These are phyloP conservation scores for Aristolochia fimbriata DNA, from an alignment of 164 flowering plant genomes.

Conservation along the genomic window DNA sequence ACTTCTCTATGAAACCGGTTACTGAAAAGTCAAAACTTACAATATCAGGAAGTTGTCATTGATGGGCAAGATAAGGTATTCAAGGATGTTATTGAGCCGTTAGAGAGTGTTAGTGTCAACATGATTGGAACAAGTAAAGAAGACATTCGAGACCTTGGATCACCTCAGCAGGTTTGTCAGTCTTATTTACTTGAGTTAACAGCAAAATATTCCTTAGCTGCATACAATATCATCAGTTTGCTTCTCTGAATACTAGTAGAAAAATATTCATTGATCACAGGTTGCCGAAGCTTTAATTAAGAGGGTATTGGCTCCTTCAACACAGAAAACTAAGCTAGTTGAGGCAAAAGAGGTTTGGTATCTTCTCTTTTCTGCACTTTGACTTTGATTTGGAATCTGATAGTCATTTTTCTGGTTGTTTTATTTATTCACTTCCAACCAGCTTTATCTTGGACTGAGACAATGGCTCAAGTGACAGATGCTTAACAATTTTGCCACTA, in stretches of 20 bases:
- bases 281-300: constrained; percentile 71
- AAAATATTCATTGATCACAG: constrained; percentile 23
- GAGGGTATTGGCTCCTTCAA: constrained; percentile 74
- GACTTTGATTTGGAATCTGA: not conserved
- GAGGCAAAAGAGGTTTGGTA: constrained; percentile 65
- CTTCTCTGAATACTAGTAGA: too few species aligned
- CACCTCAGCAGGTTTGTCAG: constrained; percentile 63
- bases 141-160: constrained; percentile 70
- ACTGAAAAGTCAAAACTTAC: not conserved
- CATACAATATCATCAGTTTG: not conserved
- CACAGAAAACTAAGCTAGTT: constrained; percentile 75
- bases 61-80: constrained; percentile 91
- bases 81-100: constrained; percentile 93
- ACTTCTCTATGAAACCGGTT: too few species aligned
- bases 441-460: too few species aligned
- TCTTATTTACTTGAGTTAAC: not conserved
- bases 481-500: too few species aligned
- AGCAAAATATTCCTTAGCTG: not conserved
- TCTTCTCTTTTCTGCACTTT: not conserved
- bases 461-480: too few species aligned
- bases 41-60: constrained; percentile 62
- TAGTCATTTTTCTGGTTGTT: not conserved
- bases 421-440: too few species aligned
- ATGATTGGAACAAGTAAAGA: constrained; percentile 62
- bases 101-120: constrained; percentile 84